Conservation (phyloP, 2,329 filamentous ascomycete genomes). For the Ceratocystis alfenasii region DNA sequence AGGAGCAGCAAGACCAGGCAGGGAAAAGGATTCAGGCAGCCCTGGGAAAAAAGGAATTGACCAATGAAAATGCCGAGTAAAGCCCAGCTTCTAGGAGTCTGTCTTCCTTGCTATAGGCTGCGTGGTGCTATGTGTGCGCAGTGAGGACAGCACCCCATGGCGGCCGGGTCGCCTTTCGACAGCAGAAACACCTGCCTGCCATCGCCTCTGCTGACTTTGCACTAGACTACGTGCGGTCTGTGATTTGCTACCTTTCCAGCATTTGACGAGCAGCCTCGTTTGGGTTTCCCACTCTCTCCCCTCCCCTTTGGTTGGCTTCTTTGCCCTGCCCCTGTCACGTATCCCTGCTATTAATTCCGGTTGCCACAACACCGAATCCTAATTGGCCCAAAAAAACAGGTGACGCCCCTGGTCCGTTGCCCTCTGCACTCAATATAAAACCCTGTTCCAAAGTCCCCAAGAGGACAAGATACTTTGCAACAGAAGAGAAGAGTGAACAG, state of each 20-base stretch:
- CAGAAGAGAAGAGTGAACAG: too few relatives aligned
- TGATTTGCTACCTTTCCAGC: not conserved
- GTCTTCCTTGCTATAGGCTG: too few relatives aligned
- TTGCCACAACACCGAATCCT: conserved; percentile 15
- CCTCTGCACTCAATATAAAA: conserved; percentile 18
- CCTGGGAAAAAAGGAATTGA: not conserved
- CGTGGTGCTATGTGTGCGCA: too few relatives aligned
- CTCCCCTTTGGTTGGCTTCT: not conserved
- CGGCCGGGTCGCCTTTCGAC: too few relatives aligned
- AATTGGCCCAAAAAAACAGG: not conserved
- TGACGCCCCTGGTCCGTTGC: conserved; percentile 11
- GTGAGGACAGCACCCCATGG: too few relatives aligned
- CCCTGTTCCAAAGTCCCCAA: conserved; percentile 9
- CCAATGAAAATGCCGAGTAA: not conserved
- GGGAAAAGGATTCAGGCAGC: not conserved
- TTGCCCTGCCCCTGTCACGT: not conserved
- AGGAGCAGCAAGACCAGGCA: not conserved
- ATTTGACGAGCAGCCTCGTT: not conserved
- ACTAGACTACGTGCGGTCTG: too few relatives aligned
- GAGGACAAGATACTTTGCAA: too few relatives aligned
- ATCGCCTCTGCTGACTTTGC: too few relatives aligned
- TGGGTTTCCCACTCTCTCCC: too few relatives aligned
- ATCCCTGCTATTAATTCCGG: conserved; percentile 2
- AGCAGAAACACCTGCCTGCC: too few relatives aligned
- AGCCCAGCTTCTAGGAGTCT: too few relatives aligned